phyloP scores from a whole-genome alignment of 306 rosid species.

The Prunus campanulata region DNA sequence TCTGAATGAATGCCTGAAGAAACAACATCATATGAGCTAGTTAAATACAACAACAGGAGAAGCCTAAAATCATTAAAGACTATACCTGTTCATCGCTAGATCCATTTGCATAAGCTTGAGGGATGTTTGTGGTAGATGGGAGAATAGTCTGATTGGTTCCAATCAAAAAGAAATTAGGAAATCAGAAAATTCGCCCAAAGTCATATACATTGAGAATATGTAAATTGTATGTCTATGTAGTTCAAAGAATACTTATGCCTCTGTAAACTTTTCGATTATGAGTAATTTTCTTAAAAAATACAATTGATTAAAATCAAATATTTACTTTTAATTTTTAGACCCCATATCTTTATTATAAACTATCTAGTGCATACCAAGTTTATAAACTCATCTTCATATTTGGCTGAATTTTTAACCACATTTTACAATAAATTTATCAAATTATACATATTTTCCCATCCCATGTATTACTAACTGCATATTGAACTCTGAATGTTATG shows the following conservation, averaged over 20 bases:
- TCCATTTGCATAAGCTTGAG: slow-evolving; percentile 88
- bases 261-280: not conserved
- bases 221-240: not conserved
- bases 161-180: not conserved
- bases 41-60: not conserved
- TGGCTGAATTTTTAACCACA: not conserved
- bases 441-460: not conserved
- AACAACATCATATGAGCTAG: slow-evolving; percentile 4
- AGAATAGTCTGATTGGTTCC: slow-evolving; percentile 56
- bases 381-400: not conserved
- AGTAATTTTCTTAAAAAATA: not conserved
- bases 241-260: not conserved
- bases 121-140: slow-evolving; percentile 74
- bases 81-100: slow-evolving; percentile 83
- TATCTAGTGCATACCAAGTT: not conserved
- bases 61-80: not conserved
- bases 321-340: not conserved
- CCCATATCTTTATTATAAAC: not conserved
- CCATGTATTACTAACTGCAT: not conserved
- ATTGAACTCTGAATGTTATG: not conserved
- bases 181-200: not conserved
- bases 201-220: not conserved
- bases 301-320: not conserved
- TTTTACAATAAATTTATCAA: not conserved
- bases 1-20: slow-evolving; percentile 85